Evolutionary conservation across 495 filamentous ascomycete species (phyloP).

Genomic region (Lineolata rhizophorae): DNA sequence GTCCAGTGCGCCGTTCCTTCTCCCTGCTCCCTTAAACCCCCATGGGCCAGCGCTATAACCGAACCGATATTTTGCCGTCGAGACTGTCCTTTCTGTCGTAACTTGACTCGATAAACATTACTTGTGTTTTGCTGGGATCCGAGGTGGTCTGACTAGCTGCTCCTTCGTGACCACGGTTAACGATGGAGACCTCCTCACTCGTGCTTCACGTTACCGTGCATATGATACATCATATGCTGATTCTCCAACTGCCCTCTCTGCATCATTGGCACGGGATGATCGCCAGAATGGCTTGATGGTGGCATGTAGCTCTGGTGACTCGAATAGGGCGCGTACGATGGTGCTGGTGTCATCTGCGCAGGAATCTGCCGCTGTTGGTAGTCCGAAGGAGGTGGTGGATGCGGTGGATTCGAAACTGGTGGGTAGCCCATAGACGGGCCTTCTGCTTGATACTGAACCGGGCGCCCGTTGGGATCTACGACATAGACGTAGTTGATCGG

Average conservation of each 20-base stretch:
- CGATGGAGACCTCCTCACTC: too few species aligned
- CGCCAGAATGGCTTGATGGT: slow-evolving; percentile 3
- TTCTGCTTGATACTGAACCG: slow-evolving; percentile 11
- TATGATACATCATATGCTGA: slow-evolving; percentile 11
- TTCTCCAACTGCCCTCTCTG: too few species aligned
- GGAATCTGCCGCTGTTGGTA: slow-evolving; percentile 9
- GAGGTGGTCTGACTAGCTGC: too few species aligned
- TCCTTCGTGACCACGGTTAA: too few species aligned
- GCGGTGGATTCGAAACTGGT: slow-evolving; percentile 8
- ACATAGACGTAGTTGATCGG: slow-evolving; percentile 4
- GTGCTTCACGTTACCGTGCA: background rate
- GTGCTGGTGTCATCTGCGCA: slow-evolving; percentile 4
- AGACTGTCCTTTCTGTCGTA: too few species aligned
- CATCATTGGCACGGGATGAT: slow-evolving; percentile 7
- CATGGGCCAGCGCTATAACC: too few species aligned
- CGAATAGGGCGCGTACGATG: background rate
- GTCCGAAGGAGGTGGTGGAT: slow-evolving; percentile 5
- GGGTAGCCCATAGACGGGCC: slow-evolving; percentile 7
- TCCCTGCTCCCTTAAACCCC: too few species aligned
- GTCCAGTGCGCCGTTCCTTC: too few species aligned
- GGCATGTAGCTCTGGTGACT: background rate
- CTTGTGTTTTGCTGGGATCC: too few species aligned
- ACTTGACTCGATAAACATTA: too few species aligned
- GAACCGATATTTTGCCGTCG: too few species aligned
- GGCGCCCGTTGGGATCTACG: slow-evolving; percentile 8